Base-by-base conservation (phyloP, 768 basidiomycete genomes). In the Suillus lakei region DNA sequence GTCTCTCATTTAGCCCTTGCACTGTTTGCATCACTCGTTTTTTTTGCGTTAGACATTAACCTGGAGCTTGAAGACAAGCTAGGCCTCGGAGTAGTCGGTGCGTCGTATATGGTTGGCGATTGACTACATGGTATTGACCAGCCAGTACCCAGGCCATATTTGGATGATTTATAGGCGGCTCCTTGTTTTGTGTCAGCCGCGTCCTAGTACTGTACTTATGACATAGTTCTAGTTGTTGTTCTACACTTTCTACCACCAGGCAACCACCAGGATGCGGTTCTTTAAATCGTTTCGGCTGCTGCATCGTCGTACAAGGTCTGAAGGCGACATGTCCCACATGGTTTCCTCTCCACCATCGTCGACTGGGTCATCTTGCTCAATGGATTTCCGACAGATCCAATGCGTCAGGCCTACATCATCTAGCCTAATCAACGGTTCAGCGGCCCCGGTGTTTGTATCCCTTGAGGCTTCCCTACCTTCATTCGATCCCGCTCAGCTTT, bases 261-360 rank as follows among this genome's bases (percentile, higher is more conserved):
- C 4, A 26, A 58, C 55, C 36, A 36, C 59, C 58, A 62, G 59
- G 64, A 85, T 85, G 84, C 80, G 78, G 6, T 82, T 84, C 69
- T 83, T 84, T 77, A 80, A 78, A 66, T 73, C 77, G 26, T 79
- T 80, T 70, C 76, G 75, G 67, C 74, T 84, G 32, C 80, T 83
- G 30, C 81, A 85, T 67, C 82, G 83, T 69, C 81, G 78, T 65
- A 77, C 83, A 62, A 83, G 79, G 71, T 86, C 85, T 23, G 84
- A 82, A 36, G 68, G 79, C 41, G 79, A 80, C 26, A 78, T 83
- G 60, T 71, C 72, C 30, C 67, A 63, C 23, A 66, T 77, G 61
- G 15, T 68, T 10, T 51, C 41, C 18, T 61, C 26, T 26, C 5
- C 23, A 18, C 64, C 23, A 32, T 48, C 53, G n/a, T 54, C 36